These are phyloP conservation scores for Curvularia sp. DNA, from an alignment of 2,329 filamentous ascomycete species.

Conservation along the genomic window DNA sequence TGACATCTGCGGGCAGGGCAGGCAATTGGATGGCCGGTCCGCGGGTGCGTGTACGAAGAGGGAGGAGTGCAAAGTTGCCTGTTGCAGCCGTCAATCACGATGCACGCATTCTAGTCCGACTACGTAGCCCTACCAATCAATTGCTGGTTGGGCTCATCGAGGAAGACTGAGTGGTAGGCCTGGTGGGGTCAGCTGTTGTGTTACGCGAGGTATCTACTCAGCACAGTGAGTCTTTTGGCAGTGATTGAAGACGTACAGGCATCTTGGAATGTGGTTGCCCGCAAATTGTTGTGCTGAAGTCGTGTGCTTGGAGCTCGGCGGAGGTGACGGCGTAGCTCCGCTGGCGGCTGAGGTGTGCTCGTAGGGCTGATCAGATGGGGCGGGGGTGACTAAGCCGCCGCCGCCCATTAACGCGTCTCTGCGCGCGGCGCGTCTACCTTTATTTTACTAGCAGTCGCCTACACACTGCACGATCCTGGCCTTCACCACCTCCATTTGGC, in stretches of 20 bases:
- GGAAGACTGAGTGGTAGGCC: slow-evolving; percentile 99
- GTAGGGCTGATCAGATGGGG: slow-evolving; percentile 48
- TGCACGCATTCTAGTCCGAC: neutral
- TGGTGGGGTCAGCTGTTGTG: slow-evolving; percentile 50
- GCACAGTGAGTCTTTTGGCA: neutral
- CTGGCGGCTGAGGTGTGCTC: slow-evolving; percentile 36
- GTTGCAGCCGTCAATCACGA: slow-evolving; percentile 3
- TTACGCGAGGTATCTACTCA: neutral
- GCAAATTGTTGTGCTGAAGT: slow-evolving; percentile 22
- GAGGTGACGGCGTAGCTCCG: slow-evolving; percentile 41
- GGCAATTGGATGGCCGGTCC: slow-evolving; percentile 91
- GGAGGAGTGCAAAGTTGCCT: slow-evolving; percentile 94
- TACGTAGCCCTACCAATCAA: slow-evolving; percentile 60
- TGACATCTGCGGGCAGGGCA: slow-evolving; percentile 59
- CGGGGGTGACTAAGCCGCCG: slow-evolving; percentile 40
- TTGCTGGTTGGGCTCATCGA: slow-evolving; percentile 75
- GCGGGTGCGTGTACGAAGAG: slow-evolving; percentile 91
- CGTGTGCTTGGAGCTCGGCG: slow-evolving; percentile 32
- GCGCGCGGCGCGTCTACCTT: slow-evolving; percentile 26
- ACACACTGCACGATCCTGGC: neutral
- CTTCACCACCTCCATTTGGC: neutral
- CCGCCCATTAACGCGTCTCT: slow-evolving; percentile 47
- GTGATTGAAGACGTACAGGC: slow-evolving; percentile 51
- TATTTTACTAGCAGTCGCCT: slow-evolving; percentile 2
- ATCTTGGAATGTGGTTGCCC: slow-evolving; percentile 48